Evolutionary conservation across 2,329 filamentous ascomycete species (phyloP).

Genomic region (Fusarium oxysporum): DNA sequence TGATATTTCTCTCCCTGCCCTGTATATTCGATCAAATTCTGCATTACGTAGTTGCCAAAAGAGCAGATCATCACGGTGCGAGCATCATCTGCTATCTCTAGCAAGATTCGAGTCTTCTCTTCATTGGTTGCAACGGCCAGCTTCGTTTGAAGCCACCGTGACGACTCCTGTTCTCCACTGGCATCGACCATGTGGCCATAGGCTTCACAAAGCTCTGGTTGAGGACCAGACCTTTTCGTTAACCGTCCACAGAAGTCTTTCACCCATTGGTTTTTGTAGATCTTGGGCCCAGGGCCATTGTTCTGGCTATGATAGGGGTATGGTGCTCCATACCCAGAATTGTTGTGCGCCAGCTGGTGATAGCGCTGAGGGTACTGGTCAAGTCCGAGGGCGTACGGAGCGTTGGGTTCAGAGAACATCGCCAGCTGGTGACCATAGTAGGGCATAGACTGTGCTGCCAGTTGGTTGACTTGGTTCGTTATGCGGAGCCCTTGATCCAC

Average conservation of each 20-base stretch:
- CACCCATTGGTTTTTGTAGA: conserved; percentile 52
- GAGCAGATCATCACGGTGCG: conserved; percentile 94
- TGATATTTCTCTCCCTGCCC: conserved; percentile 93
- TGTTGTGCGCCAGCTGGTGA: conserved; percentile 46
- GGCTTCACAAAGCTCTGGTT: conserved; percentile 90
- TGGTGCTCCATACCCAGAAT: conserved; percentile 45
- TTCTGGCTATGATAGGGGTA: conserved; percentile 67
- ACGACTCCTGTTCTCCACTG: conserved; percentile 94
- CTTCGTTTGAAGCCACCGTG: conserved; percentile 94
- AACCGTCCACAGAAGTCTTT: background rate
- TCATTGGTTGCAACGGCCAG: conserved; percentile 94
- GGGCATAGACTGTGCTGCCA: conserved; percentile 45
- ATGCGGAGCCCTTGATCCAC: conserved; percentile 55
- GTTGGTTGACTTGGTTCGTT: conserved; percentile 40
- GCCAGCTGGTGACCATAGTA: conserved; percentile 51
- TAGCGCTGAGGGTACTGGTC: conserved; percentile 52
- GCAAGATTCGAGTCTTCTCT: conserved; percentile 91
- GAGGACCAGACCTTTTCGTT: conserved; percentile 72
- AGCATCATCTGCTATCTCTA: conserved; percentile 85
- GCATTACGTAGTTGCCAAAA: conserved; percentile 98
- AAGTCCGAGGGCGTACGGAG: conserved; percentile 52
- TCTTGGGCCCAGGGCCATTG: conserved; percentile 38
- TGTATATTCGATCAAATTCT: conserved; percentile 97
- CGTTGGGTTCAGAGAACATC: conserved; percentile 43
- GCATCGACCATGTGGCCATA: conserved; percentile 92